phyloP scores from a whole-genome alignment of 2,329 filamentous ascomycete species.

The Zymoseptoria passerinii region DNA sequence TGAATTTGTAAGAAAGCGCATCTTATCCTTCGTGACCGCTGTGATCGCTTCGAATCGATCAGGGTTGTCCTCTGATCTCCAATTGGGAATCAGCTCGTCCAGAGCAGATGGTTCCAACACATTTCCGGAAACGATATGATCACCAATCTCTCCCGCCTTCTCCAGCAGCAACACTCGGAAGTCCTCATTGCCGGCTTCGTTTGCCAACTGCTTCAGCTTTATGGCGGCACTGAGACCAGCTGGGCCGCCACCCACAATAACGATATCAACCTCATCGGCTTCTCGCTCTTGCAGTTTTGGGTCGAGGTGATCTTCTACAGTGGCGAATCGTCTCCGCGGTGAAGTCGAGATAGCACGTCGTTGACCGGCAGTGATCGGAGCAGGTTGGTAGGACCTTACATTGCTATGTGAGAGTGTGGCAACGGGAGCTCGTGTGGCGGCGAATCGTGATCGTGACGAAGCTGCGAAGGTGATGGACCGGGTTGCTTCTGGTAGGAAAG shows the following conservation, averaged over 20 bases:
- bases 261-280: conserved; percentile 88
- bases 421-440: conserved; percentile 8
- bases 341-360: conserved; percentile 27
- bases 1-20: conserved; percentile 87
- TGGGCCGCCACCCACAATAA: conserved; percentile 93
- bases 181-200: conserved; percentile 88
- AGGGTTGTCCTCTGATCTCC: conserved; percentile 81
- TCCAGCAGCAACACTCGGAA: conserved; percentile 89
- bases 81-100: conserved; percentile 85
- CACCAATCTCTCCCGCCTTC: conserved; percentile 89
- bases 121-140: conserved; percentile 91
- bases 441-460: neutral
- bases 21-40: conserved; percentile 71
- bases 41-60: conserved; percentile 82
- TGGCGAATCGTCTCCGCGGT: conserved; percentile 27
- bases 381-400: conserved; percentile 24
- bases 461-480: conserved; percentile 4
- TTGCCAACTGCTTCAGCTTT: conserved; percentile 88
- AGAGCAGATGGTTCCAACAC: conserved; percentile 85
- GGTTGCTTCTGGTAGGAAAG: conserved; percentile 9
- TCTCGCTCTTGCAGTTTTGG: conserved; percentile 65
- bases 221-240: conserved; percentile 90
- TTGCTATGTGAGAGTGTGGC: conserved; percentile 16
- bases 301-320: conserved; percentile 34
- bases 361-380: conserved; percentile 29